These are phyloP conservation scores for Lachnellula suecica DNA, from an alignment of 2,329 filamentous ascomycete genomes.

Conservation along the genomic window DNA sequence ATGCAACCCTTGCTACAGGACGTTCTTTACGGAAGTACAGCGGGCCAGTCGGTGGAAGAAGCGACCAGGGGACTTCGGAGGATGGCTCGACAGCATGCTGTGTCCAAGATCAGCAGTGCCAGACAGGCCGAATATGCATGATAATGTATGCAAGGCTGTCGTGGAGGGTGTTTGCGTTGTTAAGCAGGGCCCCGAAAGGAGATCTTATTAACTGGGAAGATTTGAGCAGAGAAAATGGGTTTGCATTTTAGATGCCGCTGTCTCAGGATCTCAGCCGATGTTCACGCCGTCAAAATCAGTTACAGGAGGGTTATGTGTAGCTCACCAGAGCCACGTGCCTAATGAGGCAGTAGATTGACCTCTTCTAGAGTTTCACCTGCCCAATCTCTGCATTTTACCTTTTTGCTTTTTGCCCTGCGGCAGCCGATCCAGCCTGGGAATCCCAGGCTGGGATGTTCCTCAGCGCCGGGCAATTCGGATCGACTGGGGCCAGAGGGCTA, in stretches of 20 bases:
- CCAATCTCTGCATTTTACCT: constrained; percentile 10
- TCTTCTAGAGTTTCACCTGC: constrained; percentile 18
- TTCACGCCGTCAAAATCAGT: constrained; percentile 1
- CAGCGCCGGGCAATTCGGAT: not conserved
- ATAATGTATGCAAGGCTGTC: constrained; percentile 23
- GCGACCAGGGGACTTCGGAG: constrained; percentile 16
- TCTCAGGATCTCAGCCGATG: constrained; percentile 19
- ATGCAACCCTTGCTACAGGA: constrained; percentile 22
- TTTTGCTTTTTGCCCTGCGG: constrained; percentile 6
- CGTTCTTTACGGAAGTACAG: constrained; percentile 3
- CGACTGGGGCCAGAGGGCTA: not conserved
- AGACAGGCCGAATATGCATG: constrained; percentile 12
- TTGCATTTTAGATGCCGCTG: constrained; percentile 9
- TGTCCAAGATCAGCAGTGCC: constrained; percentile 17
- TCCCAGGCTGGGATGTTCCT: constrained; percentile 1
- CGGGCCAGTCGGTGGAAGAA: constrained; percentile 5
- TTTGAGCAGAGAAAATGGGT: constrained; percentile 6
- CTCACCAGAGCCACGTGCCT: constrained; percentile 5
- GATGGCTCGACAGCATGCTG: constrained; percentile 20
- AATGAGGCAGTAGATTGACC: constrained; percentile 16
- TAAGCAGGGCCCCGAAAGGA: constrained; percentile 6
- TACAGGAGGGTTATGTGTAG: not conserved
- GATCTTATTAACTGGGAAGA: constrained; percentile 3
- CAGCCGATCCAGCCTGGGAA: not conserved
- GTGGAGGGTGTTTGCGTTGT: constrained; percentile 8